Base-by-base conservation (phyloP, 148 eudicot species). In the Gaultheria prostrata region DNA sequence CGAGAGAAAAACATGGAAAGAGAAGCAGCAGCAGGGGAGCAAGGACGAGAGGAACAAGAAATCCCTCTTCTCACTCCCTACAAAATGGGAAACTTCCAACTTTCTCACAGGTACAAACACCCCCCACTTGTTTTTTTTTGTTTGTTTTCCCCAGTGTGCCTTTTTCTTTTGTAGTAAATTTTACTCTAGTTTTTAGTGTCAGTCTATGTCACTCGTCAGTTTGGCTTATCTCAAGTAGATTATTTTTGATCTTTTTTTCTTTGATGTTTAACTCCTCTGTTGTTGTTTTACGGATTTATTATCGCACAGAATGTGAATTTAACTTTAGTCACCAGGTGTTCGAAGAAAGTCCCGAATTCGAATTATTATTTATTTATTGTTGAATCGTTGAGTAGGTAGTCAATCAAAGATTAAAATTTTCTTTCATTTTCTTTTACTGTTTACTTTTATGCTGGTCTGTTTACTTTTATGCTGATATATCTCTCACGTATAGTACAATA, bases 31-130 rank as follows among this genome's bases (percentile, higher is more conserved):
- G n/a, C n/a, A 17, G 17, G 57, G 20, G 26, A 24, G 9, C 12
- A 24, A 10, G 24, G 17, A 67, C 72, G 26, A 57, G 24, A 20
- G 17, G n/a, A 20, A 20, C n/a, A 20, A 17, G 61, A 18, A 57
- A 57, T 57, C 65, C 65, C 65, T 20, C 65, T 57, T 57, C 65
- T 57, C 65, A 57, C 65, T 57, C 65, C 65, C 8, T 57, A 57
- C 65, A 57, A 57, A 57, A 57, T 57, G 65, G 65, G 65, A 57
- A 57, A 57, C 65, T 57, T 57, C 65, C 65, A 57, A 57, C 65
- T 57, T 21, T 57, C 65, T 57, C 65, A 57, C 24, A 57, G 65
- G 65, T 57, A 21, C 8, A 57, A 57, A 57, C n/a, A n/a, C n/a
- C 20, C 21, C 26, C 65, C 65, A 57, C 65, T 21, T 57, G 1